Base-by-base conservation (phyloP, 768 basidiomycete genomes). In the Trametes cubensis region DNA sequence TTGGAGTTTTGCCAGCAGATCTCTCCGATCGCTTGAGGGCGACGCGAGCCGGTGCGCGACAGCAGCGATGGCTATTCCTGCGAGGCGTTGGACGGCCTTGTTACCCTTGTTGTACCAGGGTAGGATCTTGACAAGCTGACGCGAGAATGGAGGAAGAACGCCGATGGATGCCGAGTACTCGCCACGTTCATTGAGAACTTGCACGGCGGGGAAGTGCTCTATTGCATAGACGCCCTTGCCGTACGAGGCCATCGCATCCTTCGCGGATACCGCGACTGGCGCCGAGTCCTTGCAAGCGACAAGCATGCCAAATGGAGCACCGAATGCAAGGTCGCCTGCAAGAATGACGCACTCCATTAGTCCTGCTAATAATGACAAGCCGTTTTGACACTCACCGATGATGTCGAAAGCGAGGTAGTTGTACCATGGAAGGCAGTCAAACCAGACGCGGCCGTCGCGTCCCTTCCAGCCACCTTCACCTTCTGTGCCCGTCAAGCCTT, bases 221-320 rank as follows among this genome's bases (percentile, higher is more conserved):
- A 85, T 79, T 40, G 87, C 20, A 49, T 51, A 51, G 20, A 34
- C 81, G 26, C 73, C 69, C 20, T 66, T 65, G 1, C 86, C 85
- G 57, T 88, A 88, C 6, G 80, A 79, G 6, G 80, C 74, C 79
- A 88, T 85, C 4, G 81, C 86, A 17, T 78, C 77, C 58, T 81
- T 66, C 23, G 83, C 83, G 44, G 82, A 78, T 21, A 80, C 79
- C 4, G 89, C 88, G 3, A 90, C 88, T 6, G 85, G 78, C 1
- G 89, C 91, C 11, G 83, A 79, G 69, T 95, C 92, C 54, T 84
- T 85, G 25, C 83, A 87, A 6, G 87, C 83, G 56, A 83, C 69
- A 62, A 95, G 78, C 94, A 96, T 96, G 18, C 92, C 92, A 68
- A 96, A 96, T 0, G 94, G 90, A 2, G 85, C 83, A 1, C 94